Evolutionary conservation across 768 basidiomycete genomes (phyloP), one percentile per base, ranked within the genome.

Genomic region (Trametes cinnabarina): DNA sequence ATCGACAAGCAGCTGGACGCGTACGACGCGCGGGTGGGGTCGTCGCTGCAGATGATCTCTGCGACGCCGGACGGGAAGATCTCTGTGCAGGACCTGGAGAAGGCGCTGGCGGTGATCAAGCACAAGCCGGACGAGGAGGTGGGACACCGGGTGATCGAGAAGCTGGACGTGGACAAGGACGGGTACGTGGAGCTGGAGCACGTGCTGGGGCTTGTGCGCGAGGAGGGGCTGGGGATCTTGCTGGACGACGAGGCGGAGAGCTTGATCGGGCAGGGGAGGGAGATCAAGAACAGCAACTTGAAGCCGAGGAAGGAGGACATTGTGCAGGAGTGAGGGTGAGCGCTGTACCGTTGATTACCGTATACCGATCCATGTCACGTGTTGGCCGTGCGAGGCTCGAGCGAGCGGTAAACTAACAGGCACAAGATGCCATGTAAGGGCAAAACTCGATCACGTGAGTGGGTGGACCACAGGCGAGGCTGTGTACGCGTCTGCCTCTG

Each of bases 131-230:
- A 92, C 55, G 92, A 95, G 53, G 89, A 94, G 60, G 87, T 92
- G 15, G 91, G 92, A 22, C 85, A 88, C 59, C 86, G 84, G 20
- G 86, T 99, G 49, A 85, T 95, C 51, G 86, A 92, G 69, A 98
- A 98, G 73, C 76, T 98, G 66, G 97, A 99, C 70, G 90, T 92
- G 10, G 96, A 98, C 74, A 86, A 92, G 73, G 96, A 98, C 69
- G 95, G 96, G 0, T 96, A 86, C 68, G 94, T 98, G 23, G 92
- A 95, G 69, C 80, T 98, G 44, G 92, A 96, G 72, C 95, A 99
- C 68, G 94, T 99, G 34, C 73, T 96, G 56, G 92, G 89, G 12
- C 75, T 96, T 62, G 90, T 95, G 22, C 82, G 85, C 65, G 91
- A 97, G 74, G 91, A 94, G 63, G 92, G 92, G 14, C 74, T 95